Conservation (phyloP, 2,329 filamentous ascomycete genomes). For the Cytospora schulzeri region DNA sequence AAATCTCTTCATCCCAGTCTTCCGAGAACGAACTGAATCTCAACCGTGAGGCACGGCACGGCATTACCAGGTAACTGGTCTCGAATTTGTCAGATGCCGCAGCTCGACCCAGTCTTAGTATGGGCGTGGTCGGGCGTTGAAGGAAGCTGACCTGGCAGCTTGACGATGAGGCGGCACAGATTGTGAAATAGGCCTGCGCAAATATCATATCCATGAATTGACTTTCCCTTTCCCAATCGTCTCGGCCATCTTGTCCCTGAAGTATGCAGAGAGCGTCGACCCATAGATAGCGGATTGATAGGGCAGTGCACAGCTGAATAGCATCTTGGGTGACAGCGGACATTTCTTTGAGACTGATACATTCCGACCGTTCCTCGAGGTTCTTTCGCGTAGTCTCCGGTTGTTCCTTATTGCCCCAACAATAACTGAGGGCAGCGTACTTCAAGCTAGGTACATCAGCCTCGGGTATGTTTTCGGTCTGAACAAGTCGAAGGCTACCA, state of each 20-base stretch:
- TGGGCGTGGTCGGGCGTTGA: not conserved
- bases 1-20: not conserved
- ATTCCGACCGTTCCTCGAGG: not conserved
- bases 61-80: not conserved
- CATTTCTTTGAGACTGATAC: not conserved
- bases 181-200: not conserved
- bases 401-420: slow-evolving; percentile 10
- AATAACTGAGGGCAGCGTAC: slow-evolving; percentile 17
- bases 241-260: slow-evolving; percentile 2
- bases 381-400: slow-evolving; percentile 3
- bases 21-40: rapidly evolving
- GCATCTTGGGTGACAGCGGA: not conserved
- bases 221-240: not conserved
- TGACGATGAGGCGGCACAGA: not conserved
- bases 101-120: not conserved
- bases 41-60: too few relatives aligned
- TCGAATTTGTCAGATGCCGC: not conserved
- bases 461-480: not conserved
- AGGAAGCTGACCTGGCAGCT: not conserved
- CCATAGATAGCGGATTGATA: slow-evolving; percentile 21
- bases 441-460: not conserved
- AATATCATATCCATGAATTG: not conserved
- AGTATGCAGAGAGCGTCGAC: slow-evolving; percentile 25
- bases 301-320: not conserved
- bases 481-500: not conserved